Evolutionary conservation across 2,329 filamentous ascomycete genomes (phyloP), one percentile per base, ranked within the genome.

Genomic region (Diplocarpon mali): DNA sequence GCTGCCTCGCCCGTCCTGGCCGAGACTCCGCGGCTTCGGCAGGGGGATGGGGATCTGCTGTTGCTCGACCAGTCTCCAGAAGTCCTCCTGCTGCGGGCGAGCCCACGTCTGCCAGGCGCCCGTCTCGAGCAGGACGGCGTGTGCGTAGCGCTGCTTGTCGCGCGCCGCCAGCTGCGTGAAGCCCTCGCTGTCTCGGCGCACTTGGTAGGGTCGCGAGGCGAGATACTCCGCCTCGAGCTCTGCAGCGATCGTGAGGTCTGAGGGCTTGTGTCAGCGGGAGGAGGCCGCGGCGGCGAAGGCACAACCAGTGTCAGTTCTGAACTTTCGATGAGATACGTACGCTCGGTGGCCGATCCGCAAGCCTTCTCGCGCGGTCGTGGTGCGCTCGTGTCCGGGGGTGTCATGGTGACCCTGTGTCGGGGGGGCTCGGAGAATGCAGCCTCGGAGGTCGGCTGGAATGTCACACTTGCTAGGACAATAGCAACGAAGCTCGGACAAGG

Each of bases 161-260:
- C 29, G 40, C 1, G 54, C 10, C 2, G 53, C 48, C 10, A 60
- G 46, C 10, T 46, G 44, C 2, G 46, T 41, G 12, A 54, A 43
- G 7, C 53, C 49, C 45, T 57, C 57, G 0, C 50, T 49, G 5
- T 54, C 46, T 20, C 45, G 41, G 28, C 56, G 49, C 5, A 40
- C 41, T 42, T 54, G 53, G 40, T 52, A 53, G 12, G 56, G 55
- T 42, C 52, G 52, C 5, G 55, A 58, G 16, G 51, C 43, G 10
- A 42, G 41, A 44, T 59, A 59, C 41, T 53, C 47, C 12, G 51
- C 55, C 47, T 56, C 44, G 31, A 46, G 53, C 38, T 57, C 45
- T 9, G 47, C 55, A n/a, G 51, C 47, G 20, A 60, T 59, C 27
- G 56, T 57, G 45, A 49, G 48, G 51, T 53, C 53, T 57, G 31